These are phyloP conservation scores for Collybia nuda DNA, from an alignment of 768 basidiomycete species.

Conservation along the genomic window DNA sequence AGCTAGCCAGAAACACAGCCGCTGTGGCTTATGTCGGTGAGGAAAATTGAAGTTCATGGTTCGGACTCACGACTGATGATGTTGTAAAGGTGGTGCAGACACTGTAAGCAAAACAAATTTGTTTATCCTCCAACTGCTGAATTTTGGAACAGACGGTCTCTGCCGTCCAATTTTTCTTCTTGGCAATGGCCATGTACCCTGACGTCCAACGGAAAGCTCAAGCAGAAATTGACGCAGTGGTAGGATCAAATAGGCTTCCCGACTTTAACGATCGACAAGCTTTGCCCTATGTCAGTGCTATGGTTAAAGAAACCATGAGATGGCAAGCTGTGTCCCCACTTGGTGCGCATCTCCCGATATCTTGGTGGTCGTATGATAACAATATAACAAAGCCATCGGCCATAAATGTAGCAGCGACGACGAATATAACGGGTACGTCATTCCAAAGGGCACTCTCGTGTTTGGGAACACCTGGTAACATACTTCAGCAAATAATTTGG, in stretches of 20 bases:
- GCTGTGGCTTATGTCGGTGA: constrained; percentile 6
- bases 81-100: constrained; percentile 1
- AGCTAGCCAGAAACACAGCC: constrained; percentile 8
- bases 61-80: background rate
- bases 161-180: constrained; percentile 2
- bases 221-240: constrained; percentile 23
- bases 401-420: background rate
- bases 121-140: background rate
- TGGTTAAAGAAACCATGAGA: constrained; percentile 16
- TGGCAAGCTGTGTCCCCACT: constrained; percentile 16
- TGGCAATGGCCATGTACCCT: constrained; percentile 8
- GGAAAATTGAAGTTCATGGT: background rate
- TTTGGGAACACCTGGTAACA: constrained; percentile 13
- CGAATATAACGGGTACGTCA: constrained; percentile 1
- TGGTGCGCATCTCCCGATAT: background rate
- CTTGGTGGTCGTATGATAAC: too few relatives aligned
- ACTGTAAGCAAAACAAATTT: background rate
- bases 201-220: constrained; percentile 14
- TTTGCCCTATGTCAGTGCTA: constrained; percentile 17
- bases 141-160: background rate
- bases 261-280: constrained; percentile 18
- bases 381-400: background rate
- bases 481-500: background rate
- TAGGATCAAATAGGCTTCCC: constrained; percentile 23
- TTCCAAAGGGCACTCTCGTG: background rate